These are phyloP conservation scores for Barbarea vulgaris DNA, from an alignment of 345 rosid species.

Conservation along the genomic window DNA sequence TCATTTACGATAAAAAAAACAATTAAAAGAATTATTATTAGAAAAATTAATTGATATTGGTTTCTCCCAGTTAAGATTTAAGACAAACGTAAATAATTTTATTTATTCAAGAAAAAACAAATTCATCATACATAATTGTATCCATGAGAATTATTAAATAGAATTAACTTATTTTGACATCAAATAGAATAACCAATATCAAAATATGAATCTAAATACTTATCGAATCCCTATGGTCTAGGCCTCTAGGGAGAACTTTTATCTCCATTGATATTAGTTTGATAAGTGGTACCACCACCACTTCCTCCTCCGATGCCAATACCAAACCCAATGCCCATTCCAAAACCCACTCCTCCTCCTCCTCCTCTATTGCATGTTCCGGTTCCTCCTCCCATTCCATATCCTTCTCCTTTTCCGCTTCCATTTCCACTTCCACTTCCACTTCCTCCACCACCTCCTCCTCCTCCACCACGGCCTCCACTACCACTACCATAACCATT, in stretches of 20 bases:
- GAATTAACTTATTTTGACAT: background rate
- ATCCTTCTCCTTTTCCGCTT: conserved; percentile 39
- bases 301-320: conserved; percentile 42
- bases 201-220: conserved; percentile 12
- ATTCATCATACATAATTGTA: conserved; percentile 23
- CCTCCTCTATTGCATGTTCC: conserved; percentile 44
- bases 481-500: conserved; percentile 28
- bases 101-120: conserved; percentile 16
- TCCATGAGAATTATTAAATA: conserved; percentile 14
- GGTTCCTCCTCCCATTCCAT: conserved; percentile 39
- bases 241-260: conserved; percentile 28
- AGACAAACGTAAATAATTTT: background rate
- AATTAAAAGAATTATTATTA: too few relatives aligned
- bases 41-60: too few relatives aligned
- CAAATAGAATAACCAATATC: background rate
- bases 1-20: too few relatives aligned
- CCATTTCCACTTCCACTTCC: conserved; percentile 27
- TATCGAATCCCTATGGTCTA: background rate
- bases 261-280: conserved; percentile 27
- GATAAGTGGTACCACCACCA: conserved; percentile 36
- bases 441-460: background rate
- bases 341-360: conserved; percentile 37
- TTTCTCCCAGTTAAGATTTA: background rate
- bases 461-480: conserved; percentile 18
- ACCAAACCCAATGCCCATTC: conserved; percentile 42